A percentile compares a stretch with the other conserved stretches of the same genome.
phyloP scores from a whole-genome alignment of 805 yeast genomes.

The Lipomyces yamanashiensis region DNA sequence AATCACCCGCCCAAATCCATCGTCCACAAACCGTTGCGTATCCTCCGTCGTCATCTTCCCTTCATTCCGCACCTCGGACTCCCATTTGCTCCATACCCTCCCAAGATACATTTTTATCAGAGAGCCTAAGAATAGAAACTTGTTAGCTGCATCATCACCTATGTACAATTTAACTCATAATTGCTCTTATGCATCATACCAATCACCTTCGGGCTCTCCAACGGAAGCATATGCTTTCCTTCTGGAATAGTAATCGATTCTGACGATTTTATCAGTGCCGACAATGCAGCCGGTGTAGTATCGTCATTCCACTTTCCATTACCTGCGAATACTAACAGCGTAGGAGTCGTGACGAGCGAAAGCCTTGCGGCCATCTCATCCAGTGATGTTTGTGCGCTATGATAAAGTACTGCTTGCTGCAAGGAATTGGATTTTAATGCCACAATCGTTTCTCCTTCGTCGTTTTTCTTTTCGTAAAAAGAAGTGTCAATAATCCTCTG shows the following conservation, averaged over 20 bases:
- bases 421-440: constrained; percentile 22
- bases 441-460: constrained; percentile 1
- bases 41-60: not conserved
- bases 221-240: constrained; percentile 35
- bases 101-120: constrained; percentile 10
- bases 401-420: constrained; percentile 32
- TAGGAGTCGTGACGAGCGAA: constrained; percentile 25
- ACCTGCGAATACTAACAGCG: constrained; percentile 31
- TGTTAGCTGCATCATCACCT: not conserved
- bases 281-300: constrained; percentile 15
- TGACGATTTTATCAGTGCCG: constrained; percentile 2
- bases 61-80: not conserved
- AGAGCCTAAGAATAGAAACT: constrained; percentile 5
- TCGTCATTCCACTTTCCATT: constrained; percentile 36
- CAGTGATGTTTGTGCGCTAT: constrained; percentile 15
- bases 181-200: constrained; percentile 10
- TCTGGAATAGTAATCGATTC: constrained; percentile 23
- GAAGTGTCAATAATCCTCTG: constrained; percentile 5
- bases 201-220: constrained; percentile 26
- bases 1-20: not conserved
- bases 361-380: constrained; percentile 22
- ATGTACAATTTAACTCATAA: not conserved
- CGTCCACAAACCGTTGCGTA: not conserved
- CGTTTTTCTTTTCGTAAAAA: constrained; percentile 9
- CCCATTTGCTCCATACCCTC: constrained; percentile 10